Evolutionary conservation across 345 rosid genomes (phyloP).

Genomic region (Eucalyptus urophylla): DNA sequence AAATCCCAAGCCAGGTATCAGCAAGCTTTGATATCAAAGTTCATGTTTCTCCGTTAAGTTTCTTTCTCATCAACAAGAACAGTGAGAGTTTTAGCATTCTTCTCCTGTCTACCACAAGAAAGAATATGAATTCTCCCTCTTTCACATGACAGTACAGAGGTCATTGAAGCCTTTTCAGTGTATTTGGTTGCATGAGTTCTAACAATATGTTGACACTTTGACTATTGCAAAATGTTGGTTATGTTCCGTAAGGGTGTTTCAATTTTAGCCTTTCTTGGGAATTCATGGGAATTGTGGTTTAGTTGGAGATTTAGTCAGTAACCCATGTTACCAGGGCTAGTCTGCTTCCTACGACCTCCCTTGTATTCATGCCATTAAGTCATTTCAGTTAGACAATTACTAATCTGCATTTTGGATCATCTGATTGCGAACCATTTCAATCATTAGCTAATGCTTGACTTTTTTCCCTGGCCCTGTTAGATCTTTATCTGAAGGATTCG

Average conservation of each 20-base stretch:
- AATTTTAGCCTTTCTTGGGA: not conserved
- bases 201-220: not conserved
- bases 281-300: not conserved
- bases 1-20: conserved; percentile 42
- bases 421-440: not conserved
- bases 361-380: not conserved
- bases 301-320: not conserved
- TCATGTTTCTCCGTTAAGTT: not conserved
- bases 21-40: not conserved
- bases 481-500: not conserved
- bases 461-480: not conserved
- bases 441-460: not conserved
- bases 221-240: not conserved
- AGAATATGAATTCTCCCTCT: not conserved
- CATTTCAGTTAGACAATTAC: not conserved
- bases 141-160: not conserved
- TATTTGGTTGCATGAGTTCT: not conserved
- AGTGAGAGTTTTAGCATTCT: not conserved
- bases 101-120: not conserved
- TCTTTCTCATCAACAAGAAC: not conserved
- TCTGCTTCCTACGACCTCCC: not conserved
- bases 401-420: not conserved
- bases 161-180: not conserved
- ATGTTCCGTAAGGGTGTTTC: not conserved
- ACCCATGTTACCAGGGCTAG: not conserved